Base-by-base conservation (phyloP, 2,329 filamentous ascomycete species). In the Aspergillus bombycis region DNA sequence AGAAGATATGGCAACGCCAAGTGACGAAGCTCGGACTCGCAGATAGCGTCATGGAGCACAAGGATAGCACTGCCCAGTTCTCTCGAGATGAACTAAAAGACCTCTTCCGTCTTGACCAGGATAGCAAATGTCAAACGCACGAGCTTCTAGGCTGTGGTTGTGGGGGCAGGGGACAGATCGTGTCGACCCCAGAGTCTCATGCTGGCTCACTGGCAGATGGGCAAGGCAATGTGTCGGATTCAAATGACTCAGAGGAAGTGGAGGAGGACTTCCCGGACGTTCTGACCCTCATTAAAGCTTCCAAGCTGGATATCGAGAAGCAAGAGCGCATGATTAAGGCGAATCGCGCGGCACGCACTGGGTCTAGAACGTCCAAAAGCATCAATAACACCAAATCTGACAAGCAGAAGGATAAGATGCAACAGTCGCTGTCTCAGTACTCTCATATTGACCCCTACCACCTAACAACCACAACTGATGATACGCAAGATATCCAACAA, bases 1-100 rank as follows among this genome's bases (percentile, higher is more conserved):
- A 92, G 77, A 91, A 91, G 76, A 92, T 92, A 62, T 92, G 87
- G 78, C 89, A 92, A 74, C 82, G 90, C 10, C 90, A 92, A 72
- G 81, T 91, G 43, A 90, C 87, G 59, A 92, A 92, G 75, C 84
- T 87, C 68, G 89, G 89, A 2, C 80, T 92, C 2, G 89, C 89
- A 2, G 88, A 91, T 70, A 89, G 87, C 60, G 88, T 92, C 34
- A 89, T 92, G 70, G 89, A 92, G 67, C 84, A 87, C 64, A 90
- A 89, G 72, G 82, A 83, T 38, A 84, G 73, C 12, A 75, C 83
- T 28, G 81, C 85, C 10, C 86, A 85, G 38, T 92, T 92, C 72
- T 88, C 88, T 0, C 79, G 81, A 5, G 86, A 90, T 54, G 90
- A 92, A 68, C 76, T 92, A 30, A 81, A 84, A 58, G 89, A 91